phyloP scores from a whole-genome alignment of 2,329 filamentous ascomycete species.

The Epicoccum nigrum region DNA sequence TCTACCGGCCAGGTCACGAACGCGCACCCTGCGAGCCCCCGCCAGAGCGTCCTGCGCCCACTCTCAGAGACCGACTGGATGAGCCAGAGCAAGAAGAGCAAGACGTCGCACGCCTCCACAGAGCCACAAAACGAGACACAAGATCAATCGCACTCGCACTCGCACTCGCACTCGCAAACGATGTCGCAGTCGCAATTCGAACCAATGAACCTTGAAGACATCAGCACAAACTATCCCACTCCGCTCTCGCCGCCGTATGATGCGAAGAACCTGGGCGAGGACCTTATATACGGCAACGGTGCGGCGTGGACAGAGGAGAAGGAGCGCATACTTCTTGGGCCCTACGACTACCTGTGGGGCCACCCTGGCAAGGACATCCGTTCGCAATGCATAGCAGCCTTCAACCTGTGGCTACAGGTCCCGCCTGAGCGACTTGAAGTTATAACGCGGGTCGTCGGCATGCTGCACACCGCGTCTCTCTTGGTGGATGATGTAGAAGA shows the following conservation, averaged over 20 bases:
- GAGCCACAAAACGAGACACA: slow-evolving; percentile 13
- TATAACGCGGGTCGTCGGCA: slow-evolving; percentile 80
- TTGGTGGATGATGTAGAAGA: slow-evolving; percentile 91
- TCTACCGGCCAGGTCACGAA: slow-evolving; percentile 44
- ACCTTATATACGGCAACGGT: slow-evolving; percentile 51
- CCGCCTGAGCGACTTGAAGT: slow-evolving; percentile 71
- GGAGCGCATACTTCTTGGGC: slow-evolving; percentile 76
- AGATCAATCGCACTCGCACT: not conserved
- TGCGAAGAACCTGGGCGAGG: slow-evolving; percentile 39
- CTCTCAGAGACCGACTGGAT: slow-evolving; percentile 50
- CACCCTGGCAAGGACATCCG: slow-evolving; percentile 88
- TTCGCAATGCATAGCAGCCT: slow-evolving; percentile 77
- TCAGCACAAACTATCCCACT: slow-evolving; percentile 36
- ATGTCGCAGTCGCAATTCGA: slow-evolving; percentile 8
- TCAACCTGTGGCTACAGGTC: slow-evolving; percentile 81
- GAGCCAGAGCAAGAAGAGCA: slow-evolving; percentile 48
- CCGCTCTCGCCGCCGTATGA: slow-evolving; percentile 37
- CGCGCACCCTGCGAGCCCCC: slow-evolving; percentile 33
- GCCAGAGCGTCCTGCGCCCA: slow-evolving; percentile 43
- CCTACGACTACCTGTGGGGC: slow-evolving; percentile 79
- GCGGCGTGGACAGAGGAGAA: slow-evolving; percentile 73
- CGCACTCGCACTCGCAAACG: slow-evolving; percentile 3
- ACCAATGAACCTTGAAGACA: slow-evolving; percentile 22
- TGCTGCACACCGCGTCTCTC: slow-evolving; percentile 84
- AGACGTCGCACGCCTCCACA: slow-evolving; percentile 35